These are phyloP conservation scores for Stipa capillata DNA, from an alignment of 176 grass and related monocot species.

Conservation along the genomic window DNA sequence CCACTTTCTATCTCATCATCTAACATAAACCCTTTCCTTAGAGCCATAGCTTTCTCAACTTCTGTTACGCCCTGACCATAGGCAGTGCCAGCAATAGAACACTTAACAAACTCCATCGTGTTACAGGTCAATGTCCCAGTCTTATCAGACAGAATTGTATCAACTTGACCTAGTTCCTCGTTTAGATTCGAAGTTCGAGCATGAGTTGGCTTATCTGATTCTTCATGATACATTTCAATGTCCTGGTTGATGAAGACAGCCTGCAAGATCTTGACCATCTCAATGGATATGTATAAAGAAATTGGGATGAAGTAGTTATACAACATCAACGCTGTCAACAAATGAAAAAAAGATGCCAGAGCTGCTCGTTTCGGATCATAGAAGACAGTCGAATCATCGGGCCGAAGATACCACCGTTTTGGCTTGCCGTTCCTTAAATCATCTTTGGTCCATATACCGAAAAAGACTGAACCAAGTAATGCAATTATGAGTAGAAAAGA, in stretches of 20 bases:
- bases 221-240: slow-evolving; percentile 90
- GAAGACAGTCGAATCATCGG: slow-evolving; percentile 51
- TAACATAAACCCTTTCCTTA: slow-evolving; percentile 55
- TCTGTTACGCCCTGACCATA: slow-evolving; percentile 92
- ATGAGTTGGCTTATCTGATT: slow-evolving; percentile 81
- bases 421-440: slow-evolving; percentile 54
- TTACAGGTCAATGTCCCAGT: slow-evolving; percentile 98
- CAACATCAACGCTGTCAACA: slow-evolving; percentile 93
- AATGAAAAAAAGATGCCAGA: slow-evolving; percentile 77
- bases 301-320: slow-evolving; percentile 97
- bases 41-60: slow-evolving; percentile 96
- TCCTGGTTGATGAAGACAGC: slow-evolving; percentile 89
- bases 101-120: slow-evolving; percentile 99
- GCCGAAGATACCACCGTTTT: slow-evolving; percentile 90
- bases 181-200: slow-evolving; percentile 93
- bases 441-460: slow-evolving; percentile 75
- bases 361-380: slow-evolving; percentile 58
- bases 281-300: slow-evolving; percentile 96
- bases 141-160: slow-evolving; percentile 96
- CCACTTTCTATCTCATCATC: slow-evolving; percentile 30
- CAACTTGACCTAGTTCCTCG: slow-evolving; percentile 96
- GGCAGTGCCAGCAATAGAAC: slow-evolving; percentile 79
- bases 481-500: slow-evolving; percentile 59
- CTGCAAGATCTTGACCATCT: slow-evolving; percentile 98
- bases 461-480: slow-evolving; percentile 76